Percentiles rank a stretch among this genome's conserved stretches.
These are phyloP conservation scores for Cordyceps fumosorosea DNA, from an alignment of 2,329 filamentous ascomycete genomes.

Conservation along the genomic window DNA sequence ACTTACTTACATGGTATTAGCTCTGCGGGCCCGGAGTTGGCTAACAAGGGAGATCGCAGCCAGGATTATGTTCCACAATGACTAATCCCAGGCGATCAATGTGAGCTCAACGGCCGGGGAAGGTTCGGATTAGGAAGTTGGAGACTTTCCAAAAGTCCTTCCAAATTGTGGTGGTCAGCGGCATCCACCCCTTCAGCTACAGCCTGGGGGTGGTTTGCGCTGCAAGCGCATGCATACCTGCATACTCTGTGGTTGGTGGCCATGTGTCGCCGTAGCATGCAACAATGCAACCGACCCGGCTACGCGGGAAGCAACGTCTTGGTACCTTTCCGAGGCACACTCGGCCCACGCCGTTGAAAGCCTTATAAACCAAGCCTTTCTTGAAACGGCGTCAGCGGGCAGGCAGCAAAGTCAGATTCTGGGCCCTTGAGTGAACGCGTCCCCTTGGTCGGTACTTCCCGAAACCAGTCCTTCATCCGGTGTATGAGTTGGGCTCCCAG, in stretches of 20 bases:
- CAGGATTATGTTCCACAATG: not conserved
- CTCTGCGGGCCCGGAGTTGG: not conserved
- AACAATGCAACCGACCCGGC: not conserved
- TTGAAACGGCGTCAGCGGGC: not conserved
- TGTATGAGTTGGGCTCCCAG: not conserved
- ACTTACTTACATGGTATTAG: not conserved
- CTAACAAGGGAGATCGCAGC: not conserved
- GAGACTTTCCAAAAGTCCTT: not conserved
- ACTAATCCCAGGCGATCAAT: not conserved
- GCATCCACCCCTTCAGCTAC: not conserved
- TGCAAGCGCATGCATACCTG: not conserved
- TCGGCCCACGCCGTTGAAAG: too few species aligned
- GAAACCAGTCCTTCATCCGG: not conserved
- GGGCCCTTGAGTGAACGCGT: too few species aligned
- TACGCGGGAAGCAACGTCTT: not conserved
- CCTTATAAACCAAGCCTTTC: not conserved
- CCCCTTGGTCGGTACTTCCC: not conserved
- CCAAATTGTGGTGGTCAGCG: not conserved
- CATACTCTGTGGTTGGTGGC: not conserved
- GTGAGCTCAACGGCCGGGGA: not conserved
- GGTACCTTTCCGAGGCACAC: not conserved
- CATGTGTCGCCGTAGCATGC: not conserved
- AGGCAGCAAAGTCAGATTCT: not conserved
- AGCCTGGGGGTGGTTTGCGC: not conserved
- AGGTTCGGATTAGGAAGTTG: not conserved